These are phyloP conservation scores for Fusarium concolor DNA, from an alignment of 2,329 filamentous ascomycete species.

Conservation along the genomic window DNA sequence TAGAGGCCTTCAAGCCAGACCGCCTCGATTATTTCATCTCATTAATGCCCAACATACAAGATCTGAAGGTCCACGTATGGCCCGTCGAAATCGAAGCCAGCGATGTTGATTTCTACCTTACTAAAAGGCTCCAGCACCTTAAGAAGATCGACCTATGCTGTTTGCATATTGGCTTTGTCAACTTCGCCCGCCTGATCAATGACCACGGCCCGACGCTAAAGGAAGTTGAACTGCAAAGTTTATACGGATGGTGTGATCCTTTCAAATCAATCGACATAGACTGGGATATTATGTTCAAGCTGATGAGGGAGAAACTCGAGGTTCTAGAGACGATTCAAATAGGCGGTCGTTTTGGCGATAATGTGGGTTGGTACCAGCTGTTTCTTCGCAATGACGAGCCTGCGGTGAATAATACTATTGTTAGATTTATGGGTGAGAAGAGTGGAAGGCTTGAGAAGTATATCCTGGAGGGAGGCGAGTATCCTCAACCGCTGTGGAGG, in stretches of 20 bases:
- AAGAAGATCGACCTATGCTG: slow-evolving; percentile 32
- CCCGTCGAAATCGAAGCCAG: slow-evolving; percentile 2
- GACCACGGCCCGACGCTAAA: slow-evolving; percentile 32
- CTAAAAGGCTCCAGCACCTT: slow-evolving; percentile 31
- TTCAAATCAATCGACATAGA: slow-evolving; percentile 10
- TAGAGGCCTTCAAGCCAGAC: slow-evolving; percentile 22
- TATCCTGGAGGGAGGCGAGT: slow-evolving; percentile 35
- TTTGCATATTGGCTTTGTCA: slow-evolving; percentile 27
- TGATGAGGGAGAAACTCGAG: slow-evolving; percentile 20
- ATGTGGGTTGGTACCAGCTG: slow-evolving; percentile 29
- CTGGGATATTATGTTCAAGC: slow-evolving; percentile 35
- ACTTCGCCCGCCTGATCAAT: slow-evolving; percentile 29
- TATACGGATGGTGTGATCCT: slow-evolving; percentile 22
- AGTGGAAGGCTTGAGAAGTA: slow-evolving; percentile 27
- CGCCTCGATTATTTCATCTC: slow-evolving; percentile 37
- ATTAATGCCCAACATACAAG: slow-evolving; percentile 35
- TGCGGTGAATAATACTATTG: not conserved
- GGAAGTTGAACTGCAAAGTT: slow-evolving; percentile 10
- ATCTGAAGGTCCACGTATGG: slow-evolving; percentile 23
- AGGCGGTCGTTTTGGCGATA: slow-evolving; percentile 21
- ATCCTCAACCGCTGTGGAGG: slow-evolving; percentile 26
- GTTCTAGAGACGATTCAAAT: slow-evolving; percentile 19
- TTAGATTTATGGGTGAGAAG: slow-evolving; percentile 2
- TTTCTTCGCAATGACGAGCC: slow-evolving; percentile 10
- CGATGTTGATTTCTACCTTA: slow-evolving; percentile 34